phyloP scores from a whole-genome alignment of 2,329 filamentous ascomycete genomes.

The Alternaria brassicicola region DNA sequence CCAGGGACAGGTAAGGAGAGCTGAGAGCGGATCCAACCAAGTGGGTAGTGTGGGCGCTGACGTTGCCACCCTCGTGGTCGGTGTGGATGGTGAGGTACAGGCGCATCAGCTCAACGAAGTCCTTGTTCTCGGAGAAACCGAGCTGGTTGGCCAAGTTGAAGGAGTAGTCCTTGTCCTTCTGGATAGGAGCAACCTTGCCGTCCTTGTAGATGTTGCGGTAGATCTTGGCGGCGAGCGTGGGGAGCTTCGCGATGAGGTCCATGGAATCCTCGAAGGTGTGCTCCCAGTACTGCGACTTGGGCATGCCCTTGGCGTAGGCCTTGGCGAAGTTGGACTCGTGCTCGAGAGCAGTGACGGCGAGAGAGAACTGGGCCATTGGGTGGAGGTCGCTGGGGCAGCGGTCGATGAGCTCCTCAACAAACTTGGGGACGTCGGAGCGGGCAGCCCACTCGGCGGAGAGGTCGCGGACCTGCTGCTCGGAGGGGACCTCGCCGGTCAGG shows the following conservation, averaged over 20 bases:
- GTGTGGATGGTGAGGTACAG: constrained; percentile 99
- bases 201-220: constrained; percentile 99
- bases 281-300: constrained; percentile 99
- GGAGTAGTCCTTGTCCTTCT: constrained; percentile 99
- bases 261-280: constrained; percentile 99
- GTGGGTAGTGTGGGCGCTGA: constrained; percentile 98
- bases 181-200: constrained; percentile 91
- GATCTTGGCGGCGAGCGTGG: constrained; percentile 96
- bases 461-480: constrained; percentile 97
- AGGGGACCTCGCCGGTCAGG: constrained; percentile 95
- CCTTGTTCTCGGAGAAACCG: constrained; percentile 90
- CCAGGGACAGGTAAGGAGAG: constrained; percentile 95
- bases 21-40: constrained; percentile 94
- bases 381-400: constrained; percentile 98
- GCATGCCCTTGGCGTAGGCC: constrained; percentile 98
- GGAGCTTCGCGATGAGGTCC: constrained; percentile 99
- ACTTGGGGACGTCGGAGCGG: constrained; percentile 95
- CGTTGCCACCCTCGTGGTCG: constrained; percentile 99
- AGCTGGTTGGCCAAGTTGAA: constrained; percentile 99
- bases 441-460: constrained; percentile 99
- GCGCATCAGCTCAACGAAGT: constrained; percentile 98
- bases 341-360: constrained; percentile 97
- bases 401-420: constrained; percentile 99
- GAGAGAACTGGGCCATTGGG: constrained; percentile 99
- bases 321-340: constrained; percentile 97